Base-by-base conservation (phyloP, 2,329 filamentous ascomycete species). In the Colletotrichum somersetense region DNA sequence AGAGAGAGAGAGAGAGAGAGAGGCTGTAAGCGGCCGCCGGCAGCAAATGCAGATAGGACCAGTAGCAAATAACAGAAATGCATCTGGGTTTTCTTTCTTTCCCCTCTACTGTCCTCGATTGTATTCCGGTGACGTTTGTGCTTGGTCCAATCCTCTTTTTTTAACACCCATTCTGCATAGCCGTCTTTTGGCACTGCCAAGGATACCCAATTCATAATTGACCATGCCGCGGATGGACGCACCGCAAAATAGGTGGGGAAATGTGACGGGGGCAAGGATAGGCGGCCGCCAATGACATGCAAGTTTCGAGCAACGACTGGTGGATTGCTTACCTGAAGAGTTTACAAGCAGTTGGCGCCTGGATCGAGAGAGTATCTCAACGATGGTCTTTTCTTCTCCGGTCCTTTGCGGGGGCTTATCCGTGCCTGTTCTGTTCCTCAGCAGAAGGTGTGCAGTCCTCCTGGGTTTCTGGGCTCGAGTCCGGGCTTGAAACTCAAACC, bases 301-400 rank as follows among this genome's bases (percentile, higher is more conserved):
- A 30, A 62, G 55, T 38, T 6, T 30, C 14, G 30, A 26, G 26
- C 26, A 57, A 26, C n/a, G 52, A 38, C 30, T 11, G 35, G 53
- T 23, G 11, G 30, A 16, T 35, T 62, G 57, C 69, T 71, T 68
- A 71, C 70, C 66, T 66, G 38, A 16, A 58, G 23, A 50, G 40
- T 33, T 44, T 61, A 38, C 55, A 38, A 61, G 30, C 57, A 33
- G 42, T n/a, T n/a, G 26, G 26, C 35, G 55, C 23, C 55, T 58
- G 35, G 35, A 26, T 40, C 12, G 14, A 18, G 44, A 23, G 33
- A 62, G n/a, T 52, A 14, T 63, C n/a, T 52, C 33, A 23, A 42
- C 33, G 59, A 62, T 62, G 33, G 33, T 62, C 35, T 55, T 40
- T 46, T 55, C 20, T 44, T 12, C n/a, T 30, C 23, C 57, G n/a